Percentiles rank a stretch among this genome's conserved stretches.
Conservation (phyloP, 805 yeast species). For the Wickerhamomyces chambardii region DNA sequence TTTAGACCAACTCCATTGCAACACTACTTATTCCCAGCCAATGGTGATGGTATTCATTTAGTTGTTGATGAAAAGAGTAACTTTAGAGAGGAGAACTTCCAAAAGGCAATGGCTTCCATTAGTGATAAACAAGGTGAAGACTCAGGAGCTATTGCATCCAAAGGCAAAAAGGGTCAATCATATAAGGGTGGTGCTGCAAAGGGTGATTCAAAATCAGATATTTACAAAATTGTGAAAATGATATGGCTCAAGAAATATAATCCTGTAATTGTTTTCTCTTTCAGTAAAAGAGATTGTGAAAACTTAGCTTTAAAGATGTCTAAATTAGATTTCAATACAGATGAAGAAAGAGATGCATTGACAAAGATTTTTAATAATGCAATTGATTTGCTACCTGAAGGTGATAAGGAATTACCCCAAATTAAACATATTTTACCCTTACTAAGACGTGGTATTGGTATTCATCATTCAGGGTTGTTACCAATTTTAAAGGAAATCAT, state of each 20-base stretch:
- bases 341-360: slow-evolving; percentile 87
- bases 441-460: slow-evolving; percentile 92
- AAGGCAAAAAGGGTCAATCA: slow-evolving; percentile 71
- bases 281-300: slow-evolving; percentile 95
- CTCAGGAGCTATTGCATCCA: slow-evolving; percentile 49
- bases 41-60: slow-evolving; percentile 94
- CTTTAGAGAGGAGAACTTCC: slow-evolving; percentile 96
- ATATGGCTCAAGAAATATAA: slow-evolving; percentile 94
- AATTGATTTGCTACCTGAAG: slow-evolving; percentile 76
- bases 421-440: slow-evolving; percentile 87
- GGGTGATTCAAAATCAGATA: slow-evolving; percentile 70
- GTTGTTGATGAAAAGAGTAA: slow-evolving; percentile 97
- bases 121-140: slow-evolving; percentile 80
- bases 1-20: slow-evolving; percentile 98
- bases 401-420: slow-evolving; percentile 90
- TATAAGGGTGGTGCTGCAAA: slow-evolving; percentile 67
- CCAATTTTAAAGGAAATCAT: slow-evolving; percentile 93
- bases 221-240: slow-evolving; percentile 95
- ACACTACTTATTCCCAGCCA: slow-evolving; percentile 96
- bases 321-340: slow-evolving; percentile 87
- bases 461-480: slow-evolving; percentile 93
- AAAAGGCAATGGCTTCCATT: slow-evolving; percentile 94
- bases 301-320: slow-evolving; percentile 91
- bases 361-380: slow-evolving; percentile 90
- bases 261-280: slow-evolving; percentile 98